Evolutionary conservation across 306 rosid genomes (phyloP), one percentile per base, ranked within the genome.

Genomic region (Rosa chinensis): DNA sequence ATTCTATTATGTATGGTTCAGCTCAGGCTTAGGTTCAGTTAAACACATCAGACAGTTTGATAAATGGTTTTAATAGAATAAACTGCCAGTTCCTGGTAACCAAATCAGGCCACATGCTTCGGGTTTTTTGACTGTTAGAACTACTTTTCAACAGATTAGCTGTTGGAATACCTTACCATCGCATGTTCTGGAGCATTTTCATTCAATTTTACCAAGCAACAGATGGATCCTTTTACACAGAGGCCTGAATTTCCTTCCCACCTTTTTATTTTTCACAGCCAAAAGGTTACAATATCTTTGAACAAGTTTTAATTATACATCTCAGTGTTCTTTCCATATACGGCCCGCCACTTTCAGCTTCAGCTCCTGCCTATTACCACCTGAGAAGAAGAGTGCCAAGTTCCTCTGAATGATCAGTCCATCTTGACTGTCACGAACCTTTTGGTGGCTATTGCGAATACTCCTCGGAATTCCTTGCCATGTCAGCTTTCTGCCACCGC

Each of bases 381-480:
- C 88, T 0, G 91, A 88, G 79, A 86, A 83, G 74, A 79, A 81
- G 37, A 88, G 86, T 73, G 91, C 91, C 70, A 88, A 42, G 78
- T 77, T 85, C 78, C 89, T 79, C 70, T 81, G 91, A 77, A 88
- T 82, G 58, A 88, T 85, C 39, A 88, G 80, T 45, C 91, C 91
- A 58, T 88, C 91, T 44, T 81, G 87, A 74, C 89, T 83, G 73
- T 88, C 91, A 9, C 89, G 84, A 8, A 85, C 91, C 58, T 84
- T 88, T 55, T 71, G 66, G 80, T 88, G 91, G 80, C 86, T 85
- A 53, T 88, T 89, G 0, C 91, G 84, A 67, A 86, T 88, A 25
- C 91, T 88, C 82, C 89, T 72, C 0, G 91, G 91, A n/a, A 84
- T 75, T 47, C 91, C 91, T 77, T 88, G 87, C 91, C 91, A 88